phyloP scores from a whole-genome alignment of 495 filamentous ascomycete species.

The Penicillium salamii region DNA sequence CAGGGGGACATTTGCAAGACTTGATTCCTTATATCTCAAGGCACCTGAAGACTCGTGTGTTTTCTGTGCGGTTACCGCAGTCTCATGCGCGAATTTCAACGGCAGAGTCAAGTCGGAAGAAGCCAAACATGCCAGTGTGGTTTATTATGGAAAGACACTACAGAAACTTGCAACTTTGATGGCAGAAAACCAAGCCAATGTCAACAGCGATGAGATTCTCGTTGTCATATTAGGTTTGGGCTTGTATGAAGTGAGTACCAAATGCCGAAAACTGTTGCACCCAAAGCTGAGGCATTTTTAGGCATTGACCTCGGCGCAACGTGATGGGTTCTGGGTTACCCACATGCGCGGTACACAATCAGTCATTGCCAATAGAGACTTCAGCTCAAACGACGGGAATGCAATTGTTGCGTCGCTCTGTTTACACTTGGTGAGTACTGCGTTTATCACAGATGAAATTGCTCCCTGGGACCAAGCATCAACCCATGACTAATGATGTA shows the following conservation, averaged over 20 bases:
- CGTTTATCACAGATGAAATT: neutral
- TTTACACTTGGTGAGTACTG: slow-evolving; percentile 7
- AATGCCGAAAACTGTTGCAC: neutral
- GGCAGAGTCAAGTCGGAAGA: slow-evolving; percentile 7
- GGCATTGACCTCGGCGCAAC: slow-evolving; percentile 9
- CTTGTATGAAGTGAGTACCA: slow-evolving; percentile 12
- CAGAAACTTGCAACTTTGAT: slow-evolving; percentile 7
- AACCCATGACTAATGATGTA: neutral
- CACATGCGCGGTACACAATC: slow-evolving; percentile 15
- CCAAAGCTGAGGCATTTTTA: neutral
- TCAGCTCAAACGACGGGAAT: slow-evolving; percentile 1
- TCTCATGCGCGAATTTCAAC: slow-evolving; percentile 10
- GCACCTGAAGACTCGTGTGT: slow-evolving; percentile 7
- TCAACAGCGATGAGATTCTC: slow-evolving; percentile 6
- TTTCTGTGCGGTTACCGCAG: slow-evolving; percentile 2
- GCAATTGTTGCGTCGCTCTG: slow-evolving; percentile 7
- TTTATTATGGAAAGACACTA: slow-evolving; percentile 9
- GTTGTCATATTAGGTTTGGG: slow-evolving; percentile 15
- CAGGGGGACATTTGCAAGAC: neutral
- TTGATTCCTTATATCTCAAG: neutral
- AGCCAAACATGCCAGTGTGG: slow-evolving; percentile 4
- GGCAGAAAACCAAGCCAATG: neutral
- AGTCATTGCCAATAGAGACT: slow-evolving; percentile 8
- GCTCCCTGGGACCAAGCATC: too few relatives aligned
- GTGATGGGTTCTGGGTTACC: slow-evolving; percentile 13